Base-by-base conservation (phyloP, 352 stramenopile species). In the Phytophthora citrophthora region DNA sequence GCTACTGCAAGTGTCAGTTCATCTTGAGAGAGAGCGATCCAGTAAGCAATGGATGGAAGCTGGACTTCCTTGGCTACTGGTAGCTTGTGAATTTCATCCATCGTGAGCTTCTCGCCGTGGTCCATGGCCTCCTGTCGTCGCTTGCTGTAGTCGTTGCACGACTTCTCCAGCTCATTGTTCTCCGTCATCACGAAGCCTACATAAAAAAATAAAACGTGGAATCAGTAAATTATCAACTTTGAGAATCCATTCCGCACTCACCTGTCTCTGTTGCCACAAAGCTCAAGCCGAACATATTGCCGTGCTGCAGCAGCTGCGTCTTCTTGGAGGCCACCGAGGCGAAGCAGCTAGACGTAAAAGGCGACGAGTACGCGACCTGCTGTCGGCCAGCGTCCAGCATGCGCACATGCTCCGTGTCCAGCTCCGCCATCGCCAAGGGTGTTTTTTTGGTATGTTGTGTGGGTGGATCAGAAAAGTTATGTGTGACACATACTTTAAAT, bases 351-450 rank as follows among this genome's bases (percentile, higher is more conserved):
- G 70, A 63, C n/a, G 47, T 68, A 18, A 66, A 39, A 20, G 68
- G 56, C 53, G 70, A 72, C 41, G 70, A 52, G 64, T 81, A 83
- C n/a, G 56, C 60, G 6, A 81, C 48, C 53, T 68, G 70, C 50
- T 89, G 66, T 40, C 80, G 77, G 18, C 85, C 85, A 16, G 78
- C 79, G 52, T 90, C 81, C 49, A 93, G 56, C 75, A 93, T 82
- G 72, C 85, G 85, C 50, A 93, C 85, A 54, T 93, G 82, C 58
- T 93, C 85, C 20, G 79, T 81, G 68, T 88, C 85, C 51, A 75
- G 56, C 76, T 86, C 76, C 63, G 64, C 61, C 68, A 70, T 74
- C 29, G 34, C 50, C 60, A 13, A 24, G 48, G 24, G 20, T 54
- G n/a, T 11, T 51, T 36, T 18, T 46, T 41, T 18, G 39, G 57